Conservation (phyloP, 2,329 filamentous ascomycete species). For the Ophiostoma ulmi region DNA sequence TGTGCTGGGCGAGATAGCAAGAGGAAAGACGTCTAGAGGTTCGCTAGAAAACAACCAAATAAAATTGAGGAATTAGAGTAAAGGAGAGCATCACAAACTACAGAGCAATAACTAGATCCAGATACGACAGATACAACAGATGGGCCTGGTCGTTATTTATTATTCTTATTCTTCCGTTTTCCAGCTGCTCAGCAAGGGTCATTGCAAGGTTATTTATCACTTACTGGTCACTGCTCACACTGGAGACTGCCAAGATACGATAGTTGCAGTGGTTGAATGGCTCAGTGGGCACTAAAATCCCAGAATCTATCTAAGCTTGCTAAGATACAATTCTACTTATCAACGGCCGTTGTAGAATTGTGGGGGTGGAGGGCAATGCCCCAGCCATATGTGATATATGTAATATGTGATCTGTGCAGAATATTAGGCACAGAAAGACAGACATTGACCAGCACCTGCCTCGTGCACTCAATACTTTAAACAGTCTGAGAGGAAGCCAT, state of each 20-base stretch:
- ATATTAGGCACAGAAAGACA: neutral
- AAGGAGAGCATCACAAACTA: neutral
- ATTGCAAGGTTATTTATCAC: neutral
- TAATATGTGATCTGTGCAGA: neutral
- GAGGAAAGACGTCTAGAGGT: neutral
- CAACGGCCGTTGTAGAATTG: neutral
- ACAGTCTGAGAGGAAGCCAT: neutral
- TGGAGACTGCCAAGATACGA: neutral
- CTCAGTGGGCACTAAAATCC: neutral
- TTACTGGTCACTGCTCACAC: neutral
- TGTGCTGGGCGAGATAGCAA: neutral
- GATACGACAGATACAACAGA: neutral
- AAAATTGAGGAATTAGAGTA: neutral
- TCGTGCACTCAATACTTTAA: neutral
- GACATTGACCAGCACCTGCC: no score
- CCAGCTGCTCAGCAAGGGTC: neutral
- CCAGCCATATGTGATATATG: neutral
- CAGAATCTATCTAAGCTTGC: neutral
- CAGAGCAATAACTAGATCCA: slow-evolving; percentile 1
- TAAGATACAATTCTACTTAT: neutral
- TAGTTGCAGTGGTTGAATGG: neutral
- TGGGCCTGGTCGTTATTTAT: neutral
- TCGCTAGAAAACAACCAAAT: neutral
- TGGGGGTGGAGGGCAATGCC: neutral
- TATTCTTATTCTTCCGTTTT: neutral